Conservation (phyloP, 129 eudicot genomes). For the Artemisia tridentata region DNA sequence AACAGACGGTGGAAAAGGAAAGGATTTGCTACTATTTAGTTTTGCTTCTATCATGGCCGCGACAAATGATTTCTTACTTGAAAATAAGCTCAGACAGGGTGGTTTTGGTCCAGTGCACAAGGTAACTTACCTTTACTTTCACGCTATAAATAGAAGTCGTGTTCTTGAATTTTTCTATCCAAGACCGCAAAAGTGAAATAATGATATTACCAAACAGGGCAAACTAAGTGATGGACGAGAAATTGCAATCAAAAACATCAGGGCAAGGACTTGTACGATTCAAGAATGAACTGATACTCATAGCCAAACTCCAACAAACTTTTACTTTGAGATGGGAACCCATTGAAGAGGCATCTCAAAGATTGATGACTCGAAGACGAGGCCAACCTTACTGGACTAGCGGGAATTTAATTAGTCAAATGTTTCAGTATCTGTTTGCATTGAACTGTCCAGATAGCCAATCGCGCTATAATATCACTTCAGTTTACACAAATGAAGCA, state of each 20-base stretch:
- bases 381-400: slow-evolving; percentile 27
- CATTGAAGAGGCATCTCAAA: not conserved
- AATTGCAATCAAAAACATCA: slow-evolving; percentile 41
- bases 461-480: slow-evolving; percentile 15
- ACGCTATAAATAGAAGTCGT: not conserved
- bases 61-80: slow-evolving; percentile 35
- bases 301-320: slow-evolving; percentile 29
- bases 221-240: slow-evolving; percentile 35
- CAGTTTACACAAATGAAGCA: slow-evolving; percentile 26
- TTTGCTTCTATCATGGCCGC: slow-evolving; percentile 33
- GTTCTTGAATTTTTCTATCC: not conserved
- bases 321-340: slow-evolving; percentile 35
- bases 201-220: slow-evolving; percentile 27
- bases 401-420: slow-evolving; percentile 12
- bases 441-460: not conserved
- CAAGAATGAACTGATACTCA: slow-evolving; percentile 41
- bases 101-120: slow-evolving; percentile 61
- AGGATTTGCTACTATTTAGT: slow-evolving; percentile 34
- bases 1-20: slow-evolving; percentile 26
- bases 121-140: slow-evolving; percentile 19
- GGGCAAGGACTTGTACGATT: slow-evolving; percentile 48
- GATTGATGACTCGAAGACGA: slow-evolving; percentile 10
- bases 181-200: not conserved
- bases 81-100: slow-evolving; percentile 50
- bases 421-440: not conserved